Evolutionary conservation across 2,329 filamentous ascomycete species (phyloP), one percentile per base, ranked within the genome.

Genomic region (Fusarium veterinarium): DNA sequence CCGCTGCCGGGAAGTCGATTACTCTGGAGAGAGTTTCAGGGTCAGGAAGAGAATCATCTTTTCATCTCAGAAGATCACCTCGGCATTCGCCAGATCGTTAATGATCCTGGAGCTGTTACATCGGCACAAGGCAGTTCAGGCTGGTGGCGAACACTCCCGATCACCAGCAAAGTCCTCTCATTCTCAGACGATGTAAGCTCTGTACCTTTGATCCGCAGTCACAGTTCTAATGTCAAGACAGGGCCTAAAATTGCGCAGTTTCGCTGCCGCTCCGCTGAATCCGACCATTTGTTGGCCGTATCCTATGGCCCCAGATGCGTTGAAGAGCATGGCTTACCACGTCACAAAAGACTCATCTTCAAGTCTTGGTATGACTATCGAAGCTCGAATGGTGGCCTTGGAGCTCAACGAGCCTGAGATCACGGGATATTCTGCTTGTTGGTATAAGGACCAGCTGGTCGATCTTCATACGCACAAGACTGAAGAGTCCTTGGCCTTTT

Each of bases 41-140:
- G 6, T 1, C n/a, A 30, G 6, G 30, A 44, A 9, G 46, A 30
- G 8, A 46, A 31, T 17, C 30, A n/a, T 25, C 19, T 74, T 25
- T 73, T 48, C 33, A 46, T 73, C 4, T 59, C 56, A 16, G 70
- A 73, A 23, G 71, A 73, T 37, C 49, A 73, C n/a, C 20, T 73
- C 16, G 71, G 71, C 11, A 68, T 73, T 30, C 61, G 56, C 12
- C 38, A 67, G 20, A 56, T 73, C 28, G 35, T 52, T 16, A 55
- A 67, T 8, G 33, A 49, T 23, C 25, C 44, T 8, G 23, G 20
- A 35, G 38, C 17, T 19, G 12, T 25, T 11, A 31, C 31, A 4
- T 14, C 13, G 23, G 8, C 30, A 25, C 30, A 57, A 11, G 11
- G n/a, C 3, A 44, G 10, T 10, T 19, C 33, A 20, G 41, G 25